Conservation (phyloP, 441 rosid genomes). For the Breynia disticha region DNA sequence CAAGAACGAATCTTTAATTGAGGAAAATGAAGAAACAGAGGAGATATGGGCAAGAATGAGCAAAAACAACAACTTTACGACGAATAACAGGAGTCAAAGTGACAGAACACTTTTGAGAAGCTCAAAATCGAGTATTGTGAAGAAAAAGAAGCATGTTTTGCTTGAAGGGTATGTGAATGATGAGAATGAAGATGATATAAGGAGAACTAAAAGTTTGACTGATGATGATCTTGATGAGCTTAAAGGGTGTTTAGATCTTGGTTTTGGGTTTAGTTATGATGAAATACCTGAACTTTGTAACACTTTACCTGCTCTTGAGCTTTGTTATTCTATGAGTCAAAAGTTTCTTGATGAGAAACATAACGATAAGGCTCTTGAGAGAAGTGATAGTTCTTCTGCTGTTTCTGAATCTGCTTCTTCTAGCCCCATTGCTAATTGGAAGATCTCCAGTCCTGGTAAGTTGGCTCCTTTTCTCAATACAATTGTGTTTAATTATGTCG, state of each 20-base stretch:
- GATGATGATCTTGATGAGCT: constrained; percentile 89
- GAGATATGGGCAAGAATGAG: constrained; percentile 16
- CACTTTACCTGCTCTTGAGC: constrained; percentile 89
- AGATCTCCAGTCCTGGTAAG: constrained; percentile 91
- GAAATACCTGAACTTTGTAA: constrained; percentile 95
- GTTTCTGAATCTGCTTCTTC: constrained; percentile 38
- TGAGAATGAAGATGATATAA: constrained; percentile 51
- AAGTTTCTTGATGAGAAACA: constrained; percentile 30
- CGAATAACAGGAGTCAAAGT: constrained; percentile 9
- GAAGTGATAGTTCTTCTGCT: constrained; percentile 15
- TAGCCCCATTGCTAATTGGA: constrained; percentile 73
- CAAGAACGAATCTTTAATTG: constrained; percentile 3
- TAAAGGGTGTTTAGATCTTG: constrained; percentile 93
- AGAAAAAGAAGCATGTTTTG: constrained; percentile 71
- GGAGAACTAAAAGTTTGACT: constrained; percentile 76
- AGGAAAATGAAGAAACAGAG: constrained; percentile 15
- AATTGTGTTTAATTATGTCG: too few relatives aligned
- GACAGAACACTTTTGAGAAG: constrained; percentile 1
- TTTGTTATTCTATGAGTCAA: constrained; percentile 87
- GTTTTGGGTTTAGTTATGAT: constrained; percentile 79
- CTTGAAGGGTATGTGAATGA: constrained; percentile 74
- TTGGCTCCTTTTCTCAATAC: not conserved
- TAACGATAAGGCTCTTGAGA: constrained; percentile 23
- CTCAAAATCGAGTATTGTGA: constrained; percentile 17
- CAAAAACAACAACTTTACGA: not conserved